Base-by-base conservation (phyloP, 2,329 filamentous ascomycete species). In the Xylariaceae sp. region DNA sequence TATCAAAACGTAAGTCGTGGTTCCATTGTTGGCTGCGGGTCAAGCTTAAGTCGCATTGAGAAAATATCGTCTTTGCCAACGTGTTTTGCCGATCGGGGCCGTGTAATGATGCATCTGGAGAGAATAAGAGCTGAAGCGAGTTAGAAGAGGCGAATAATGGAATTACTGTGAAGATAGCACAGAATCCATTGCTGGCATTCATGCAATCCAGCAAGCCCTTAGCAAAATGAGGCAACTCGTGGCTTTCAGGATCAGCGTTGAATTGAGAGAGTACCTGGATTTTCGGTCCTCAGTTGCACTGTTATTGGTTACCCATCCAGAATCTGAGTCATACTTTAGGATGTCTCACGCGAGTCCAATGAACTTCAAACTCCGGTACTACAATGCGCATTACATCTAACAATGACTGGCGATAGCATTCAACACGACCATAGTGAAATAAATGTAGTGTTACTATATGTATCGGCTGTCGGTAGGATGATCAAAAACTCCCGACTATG, bases 21-120 rank as follows among this genome's bases (percentile, higher is more conserved):
- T 59, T 50, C 54, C 40, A 64, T 60, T 65, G 63, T 64, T 66
- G 55, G 63, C 66, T 67, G 62, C 65, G 68, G 63, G 59, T 60
- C 58, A 45, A 55, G 57, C 33, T 51, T 52, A 51, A 42, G 51
- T 47, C 57, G 58, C 53, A 48, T 65, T 52, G 53, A 42, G 50
- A 55, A 39, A 59, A 59, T 55, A 62, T 59, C 55, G 50, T 60
- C 53, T 66, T 57, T 60, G 58, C 64, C 64, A 61, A 67, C 64
- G 64, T 67, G 66, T 66, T 64, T 67, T 67, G 63, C 58, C 64
- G 61, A 60, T 56, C 59, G 63, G 64, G 63, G 63, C 64, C 61
- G 47, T 32, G 18, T 21, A 20, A 50, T 40, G 42, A 46, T 21
- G 42, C 20, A 49, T 30, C 27, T 36, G n/a, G 13, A 29, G 26